Conservation (phyloP, 2,329 filamentous ascomycete genomes). For the Herpomyces periplanetae region DNA sequence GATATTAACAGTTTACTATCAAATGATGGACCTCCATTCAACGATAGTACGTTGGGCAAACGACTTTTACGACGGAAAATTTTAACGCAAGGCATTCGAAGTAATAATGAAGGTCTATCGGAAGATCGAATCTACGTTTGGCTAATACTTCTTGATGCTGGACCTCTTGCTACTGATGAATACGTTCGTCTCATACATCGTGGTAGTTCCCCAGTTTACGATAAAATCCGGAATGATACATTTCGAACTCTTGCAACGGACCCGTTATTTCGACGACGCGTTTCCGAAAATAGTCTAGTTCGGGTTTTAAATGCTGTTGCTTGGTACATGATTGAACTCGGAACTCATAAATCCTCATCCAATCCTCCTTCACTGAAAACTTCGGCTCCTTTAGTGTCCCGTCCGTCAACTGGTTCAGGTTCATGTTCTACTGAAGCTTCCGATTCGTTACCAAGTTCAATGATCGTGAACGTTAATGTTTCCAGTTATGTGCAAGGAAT, state of each 20-base stretch:
- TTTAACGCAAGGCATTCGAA: constrained; percentile 31
- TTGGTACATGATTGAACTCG: constrained; percentile 71
- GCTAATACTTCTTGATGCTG: constrained; percentile 64
- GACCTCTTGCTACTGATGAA: constrained; percentile 42
- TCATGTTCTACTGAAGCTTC: too few relatives aligned
- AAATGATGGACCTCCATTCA: too few relatives aligned
- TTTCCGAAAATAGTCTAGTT: constrained; percentile 78
- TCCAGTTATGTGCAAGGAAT: constrained; percentile 91
- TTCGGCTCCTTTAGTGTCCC: too few relatives aligned
- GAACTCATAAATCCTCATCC: too few relatives aligned
- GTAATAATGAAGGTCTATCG: constrained; percentile 38
- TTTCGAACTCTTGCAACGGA: constrained; percentile 88
- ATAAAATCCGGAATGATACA: constrained; percentile 92
- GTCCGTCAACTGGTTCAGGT: constrained; percentile 6
- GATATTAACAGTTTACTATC: too few relatives aligned
- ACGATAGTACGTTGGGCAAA: too few relatives aligned
- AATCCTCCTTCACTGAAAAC: too few relatives aligned
- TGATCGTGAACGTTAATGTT: too few relatives aligned
- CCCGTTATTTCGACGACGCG: constrained; percentile 71
- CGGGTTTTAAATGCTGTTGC: constrained; percentile 75
- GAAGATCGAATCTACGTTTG: constrained; percentile 91
- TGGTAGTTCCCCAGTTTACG: constrained; percentile 67
- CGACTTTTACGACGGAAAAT: constrained; percentile 34
- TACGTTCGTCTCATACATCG: constrained; percentile 73
- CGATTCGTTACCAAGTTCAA: too few relatives aligned